Conservation (phyloP, 768 basidiomycete genomes). For the Leucosporidium scottii region DNA sequence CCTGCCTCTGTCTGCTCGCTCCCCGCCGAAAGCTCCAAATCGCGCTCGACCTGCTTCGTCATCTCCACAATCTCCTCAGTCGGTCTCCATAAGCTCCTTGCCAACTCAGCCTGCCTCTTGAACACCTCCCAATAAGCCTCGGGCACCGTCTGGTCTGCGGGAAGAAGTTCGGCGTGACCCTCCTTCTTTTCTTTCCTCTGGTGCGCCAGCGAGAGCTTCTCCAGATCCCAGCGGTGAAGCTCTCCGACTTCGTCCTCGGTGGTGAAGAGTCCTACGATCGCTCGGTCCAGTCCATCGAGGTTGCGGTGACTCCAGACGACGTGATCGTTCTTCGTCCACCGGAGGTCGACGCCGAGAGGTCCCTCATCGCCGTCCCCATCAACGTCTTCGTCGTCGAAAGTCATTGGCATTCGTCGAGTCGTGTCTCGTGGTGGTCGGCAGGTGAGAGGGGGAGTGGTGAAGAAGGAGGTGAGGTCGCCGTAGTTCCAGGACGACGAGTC, state of each 20-base stretch:
- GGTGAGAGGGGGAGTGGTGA: not conserved
- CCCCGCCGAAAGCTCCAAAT: not conserved
- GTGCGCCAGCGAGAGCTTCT: not conserved
- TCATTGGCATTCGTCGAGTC: not conserved
- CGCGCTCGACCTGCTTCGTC: not conserved
- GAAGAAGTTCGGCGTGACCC: slow-evolving; percentile 5
- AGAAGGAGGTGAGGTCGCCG: slow-evolving; percentile 24
- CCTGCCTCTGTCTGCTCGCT: slow-evolving; percentile 11
- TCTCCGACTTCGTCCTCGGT: not conserved
- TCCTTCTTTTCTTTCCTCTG: not conserved
- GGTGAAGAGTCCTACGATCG: slow-evolving; percentile 9
- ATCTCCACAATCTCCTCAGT: not conserved
- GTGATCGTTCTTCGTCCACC: slow-evolving; percentile 7
- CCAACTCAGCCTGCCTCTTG: slow-evolving; percentile 7
- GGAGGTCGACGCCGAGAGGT: not conserved
- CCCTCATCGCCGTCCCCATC: not conserved
- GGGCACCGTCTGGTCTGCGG: slow-evolving; percentile 19
- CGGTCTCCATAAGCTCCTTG: slow-evolving; percentile 9
- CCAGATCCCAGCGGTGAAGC: slow-evolving; percentile 9
- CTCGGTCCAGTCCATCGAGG: slow-evolving; percentile 24
- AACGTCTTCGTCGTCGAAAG: not conserved
- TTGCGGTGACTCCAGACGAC: slow-evolving; percentile 19
- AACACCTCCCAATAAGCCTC: slow-evolving; percentile 16
- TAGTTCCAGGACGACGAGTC: slow-evolving; percentile 25
- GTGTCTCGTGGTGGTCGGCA: not conserved